phyloP scores from a whole-genome alignment of 805 yeast genomes.

The Wickerhamomyces ciferrii region DNA sequence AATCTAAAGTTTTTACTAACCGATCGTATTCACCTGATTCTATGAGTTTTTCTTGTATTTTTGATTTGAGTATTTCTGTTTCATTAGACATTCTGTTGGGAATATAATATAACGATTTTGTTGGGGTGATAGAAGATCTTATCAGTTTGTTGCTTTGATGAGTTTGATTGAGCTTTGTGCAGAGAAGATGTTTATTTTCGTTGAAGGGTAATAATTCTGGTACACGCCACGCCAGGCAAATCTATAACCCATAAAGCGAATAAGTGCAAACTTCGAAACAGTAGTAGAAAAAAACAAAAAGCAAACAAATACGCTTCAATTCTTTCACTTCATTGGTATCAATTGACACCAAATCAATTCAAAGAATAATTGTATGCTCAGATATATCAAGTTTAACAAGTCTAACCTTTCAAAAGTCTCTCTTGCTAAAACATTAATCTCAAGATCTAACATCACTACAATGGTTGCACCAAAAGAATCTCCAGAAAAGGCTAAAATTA shows the following conservation, averaged over 20 bases:
- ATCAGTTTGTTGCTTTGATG: no score
- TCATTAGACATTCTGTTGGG: slow-evolving; percentile 1
- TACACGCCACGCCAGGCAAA: background rate
- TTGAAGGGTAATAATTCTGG: background rate
- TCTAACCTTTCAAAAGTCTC: background rate
- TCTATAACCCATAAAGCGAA: background rate
- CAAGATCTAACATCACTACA: background rate
- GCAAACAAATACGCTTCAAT: background rate
- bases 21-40: slow-evolving; percentile 77
- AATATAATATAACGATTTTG: no score
- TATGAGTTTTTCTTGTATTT: slow-evolving; percentile 66
- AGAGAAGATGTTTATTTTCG: background rate
- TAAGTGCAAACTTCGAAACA: background rate
- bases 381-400: background rate
- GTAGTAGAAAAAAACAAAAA: no score
- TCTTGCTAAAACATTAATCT: background rate
- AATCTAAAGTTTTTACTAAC: slow-evolving; percentile 25
- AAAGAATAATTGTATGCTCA: background rate
- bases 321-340: background rate
- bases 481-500: slow-evolving; percentile 30
- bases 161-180: background rate
- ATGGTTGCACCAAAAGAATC: slow-evolving; percentile 23
- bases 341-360: no score
- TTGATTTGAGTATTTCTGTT: slow-evolving; percentile 36
- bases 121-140: no score